These are phyloP conservation scores for Rosa persica DNA, from an alignment of 306 rosid species.

Conservation along the genomic window DNA sequence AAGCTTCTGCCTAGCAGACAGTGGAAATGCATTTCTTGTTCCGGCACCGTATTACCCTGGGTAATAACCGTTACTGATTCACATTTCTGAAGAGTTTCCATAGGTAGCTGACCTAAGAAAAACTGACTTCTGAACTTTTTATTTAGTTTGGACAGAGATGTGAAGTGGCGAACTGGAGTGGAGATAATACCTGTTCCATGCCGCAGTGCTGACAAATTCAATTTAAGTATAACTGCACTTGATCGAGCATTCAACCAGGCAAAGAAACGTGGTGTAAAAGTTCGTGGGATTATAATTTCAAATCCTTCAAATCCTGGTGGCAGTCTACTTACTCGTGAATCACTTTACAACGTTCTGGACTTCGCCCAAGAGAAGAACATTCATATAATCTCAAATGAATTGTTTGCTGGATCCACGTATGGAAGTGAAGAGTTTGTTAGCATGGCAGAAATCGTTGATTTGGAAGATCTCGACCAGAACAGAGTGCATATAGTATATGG, in stretches of 20 bases:
- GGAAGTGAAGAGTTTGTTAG: slow-evolving; percentile 66
- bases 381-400: slow-evolving; percentile 78
- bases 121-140: slow-evolving; percentile 34
- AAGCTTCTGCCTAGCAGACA: slow-evolving; percentile 88
- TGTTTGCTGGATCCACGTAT: slow-evolving; percentile 55
- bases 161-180: slow-evolving; percentile 77
- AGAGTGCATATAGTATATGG: slow-evolving; percentile 80
- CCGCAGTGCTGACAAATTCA: slow-evolving; percentile 77
- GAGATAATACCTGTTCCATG: slow-evolving; percentile 81
- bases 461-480: slow-evolving; percentile 59
- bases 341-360: slow-evolving; percentile 67
- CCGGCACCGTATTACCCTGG: slow-evolving; percentile 87
- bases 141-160: slow-evolving; percentile 75
- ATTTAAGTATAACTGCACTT: slow-evolving; percentile 51
- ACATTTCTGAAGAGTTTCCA: slow-evolving; percentile 18
- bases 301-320: slow-evolving; percentile 84
- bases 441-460: slow-evolving; percentile 76
- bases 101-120: slow-evolving; percentile 7
- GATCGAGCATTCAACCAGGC: slow-evolving; percentile 88
- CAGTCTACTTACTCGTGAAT: slow-evolving; percentile 53
- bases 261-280: slow-evolving; percentile 75
- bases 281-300: slow-evolving; percentile 77
- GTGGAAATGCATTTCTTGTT: slow-evolving; percentile 87
- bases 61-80: slow-evolving; percentile 37
- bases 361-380: slow-evolving; percentile 93